Evolutionary conservation across 768 basidiomycete species (phyloP).

Genomic region (Mycena polygramma): DNA sequence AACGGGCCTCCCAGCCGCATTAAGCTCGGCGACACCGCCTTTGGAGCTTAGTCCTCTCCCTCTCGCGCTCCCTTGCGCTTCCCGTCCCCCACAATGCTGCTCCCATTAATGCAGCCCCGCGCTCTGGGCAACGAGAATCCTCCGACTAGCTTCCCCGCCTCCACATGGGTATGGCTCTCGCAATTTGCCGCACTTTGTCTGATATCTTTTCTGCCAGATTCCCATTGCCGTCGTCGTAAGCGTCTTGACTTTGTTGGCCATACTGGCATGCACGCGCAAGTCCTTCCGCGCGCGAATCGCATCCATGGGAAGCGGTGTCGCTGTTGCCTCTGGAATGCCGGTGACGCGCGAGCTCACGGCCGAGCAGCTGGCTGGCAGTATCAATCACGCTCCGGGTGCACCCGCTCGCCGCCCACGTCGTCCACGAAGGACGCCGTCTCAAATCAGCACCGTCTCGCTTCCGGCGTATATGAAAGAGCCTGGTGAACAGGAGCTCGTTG

Average conservation of each 20-base stretch:
- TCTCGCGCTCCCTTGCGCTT: background rate
- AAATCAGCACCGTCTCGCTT: constrained; percentile 82
- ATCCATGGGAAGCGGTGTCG: constrained; percentile 29
- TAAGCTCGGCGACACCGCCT: constrained; percentile 8
- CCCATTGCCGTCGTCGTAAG: constrained; percentile 50
- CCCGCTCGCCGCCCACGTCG: constrained; percentile 50
- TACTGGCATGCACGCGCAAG: constrained; percentile 41
- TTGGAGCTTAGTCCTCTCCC: background rate
- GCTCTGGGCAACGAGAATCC: background rate
- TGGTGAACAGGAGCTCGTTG: constrained; percentile 85
- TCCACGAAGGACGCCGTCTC: constrained; percentile 77
- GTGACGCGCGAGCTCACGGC: constrained; percentile 62
- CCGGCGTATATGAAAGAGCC: constrained; percentile 89
- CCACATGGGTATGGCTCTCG: constrained; percentile 31
- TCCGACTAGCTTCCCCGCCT: background rate
- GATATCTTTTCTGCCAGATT: constrained; percentile 19
- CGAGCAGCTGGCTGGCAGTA: constrained; percentile 67
- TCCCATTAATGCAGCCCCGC: constrained; percentile 13
- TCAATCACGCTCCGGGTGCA: constrained; percentile 46
- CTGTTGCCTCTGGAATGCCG: constrained; percentile 27
- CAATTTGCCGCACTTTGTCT: too few relatives aligned
- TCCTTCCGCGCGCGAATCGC: constrained; percentile 32
- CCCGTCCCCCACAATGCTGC: constrained; percentile 20
- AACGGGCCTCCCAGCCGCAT: background rate
- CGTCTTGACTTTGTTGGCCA: constrained; percentile 40